These are phyloP conservation scores for Podospora pseudoanserina DNA, from an alignment of 495 filamentous ascomycete genomes.

Conservation along the genomic window DNA sequence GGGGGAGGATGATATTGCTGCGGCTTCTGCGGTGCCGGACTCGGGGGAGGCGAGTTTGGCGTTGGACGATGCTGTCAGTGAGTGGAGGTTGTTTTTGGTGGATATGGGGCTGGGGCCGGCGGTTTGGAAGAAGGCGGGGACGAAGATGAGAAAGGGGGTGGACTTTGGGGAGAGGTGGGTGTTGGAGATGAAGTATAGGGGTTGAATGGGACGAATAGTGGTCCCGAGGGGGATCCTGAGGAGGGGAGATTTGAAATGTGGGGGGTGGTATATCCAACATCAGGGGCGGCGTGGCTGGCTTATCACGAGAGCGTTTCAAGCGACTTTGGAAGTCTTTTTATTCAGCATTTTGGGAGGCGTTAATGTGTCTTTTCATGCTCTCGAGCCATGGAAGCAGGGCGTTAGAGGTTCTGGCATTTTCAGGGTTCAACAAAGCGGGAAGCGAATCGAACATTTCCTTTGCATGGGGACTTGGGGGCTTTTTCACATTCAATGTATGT, in stretches of 20 bases:
- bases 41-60: slow-evolving; percentile 21
- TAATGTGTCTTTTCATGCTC: background rate
- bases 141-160: slow-evolving; percentile 70
- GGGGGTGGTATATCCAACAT: background rate
- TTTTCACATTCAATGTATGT: background rate
- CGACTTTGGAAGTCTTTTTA: background rate
- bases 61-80: slow-evolving; percentile 31
- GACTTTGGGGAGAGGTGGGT: slow-evolving; percentile 87
- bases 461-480: background rate
- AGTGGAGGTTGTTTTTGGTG: slow-evolving; percentile 74
- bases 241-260: slow-evolving; percentile 16
- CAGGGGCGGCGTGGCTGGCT: background rate
- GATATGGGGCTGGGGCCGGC: slow-evolving; percentile 81
- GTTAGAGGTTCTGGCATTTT: background rate
- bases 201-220: background rate
- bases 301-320: background rate
- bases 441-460: background rate
- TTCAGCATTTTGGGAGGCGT: background rate
- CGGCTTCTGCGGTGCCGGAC: slow-evolving; percentile 28
- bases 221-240: slow-evolving; percentile 18
- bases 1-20: slow-evolving; percentile 34
- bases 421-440: background rate
- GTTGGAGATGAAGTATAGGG: slow-evolving; percentile 55
- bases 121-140: slow-evolving; percentile 84
- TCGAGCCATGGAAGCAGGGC: background rate